phyloP scores from a whole-genome alignment of 2,329 filamentous ascomycete species.

The Aspergillus alliaceus region DNA sequence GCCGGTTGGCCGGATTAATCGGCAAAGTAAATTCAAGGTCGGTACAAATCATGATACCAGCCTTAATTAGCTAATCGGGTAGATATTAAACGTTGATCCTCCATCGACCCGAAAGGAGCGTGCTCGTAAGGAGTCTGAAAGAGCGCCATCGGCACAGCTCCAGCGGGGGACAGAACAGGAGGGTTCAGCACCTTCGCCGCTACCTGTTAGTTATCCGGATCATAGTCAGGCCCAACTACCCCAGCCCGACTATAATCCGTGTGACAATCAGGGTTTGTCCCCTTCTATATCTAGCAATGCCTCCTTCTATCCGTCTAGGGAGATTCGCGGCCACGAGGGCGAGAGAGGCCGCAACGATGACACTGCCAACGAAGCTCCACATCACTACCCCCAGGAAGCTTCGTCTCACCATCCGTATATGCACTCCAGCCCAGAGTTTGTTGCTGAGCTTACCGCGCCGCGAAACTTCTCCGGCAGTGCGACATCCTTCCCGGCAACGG shows the following conservation, averaged over 20 bases:
- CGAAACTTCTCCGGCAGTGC: constrained; percentile 11
- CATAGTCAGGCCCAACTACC: neutral
- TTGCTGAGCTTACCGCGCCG: constrained; percentile 20
- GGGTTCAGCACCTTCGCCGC: neutral
- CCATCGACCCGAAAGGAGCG: constrained; percentile 8
- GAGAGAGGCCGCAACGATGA: neutral
- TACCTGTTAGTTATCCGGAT: neutral
- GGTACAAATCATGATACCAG: neutral
- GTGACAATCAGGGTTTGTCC: neutral
- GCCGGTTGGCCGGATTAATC: constrained; percentile 13
- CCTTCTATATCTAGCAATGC: neutral
- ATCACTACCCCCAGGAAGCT: neutral
- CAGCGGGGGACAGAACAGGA: neutral
- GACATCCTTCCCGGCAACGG: constrained; percentile 11
- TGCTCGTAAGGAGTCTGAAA: neutral
- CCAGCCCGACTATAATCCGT: neutral
- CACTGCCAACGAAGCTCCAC: neutral
- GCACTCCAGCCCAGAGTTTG: constrained; percentile 24
- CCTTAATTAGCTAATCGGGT: neutral
- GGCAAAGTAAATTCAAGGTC: constrained; percentile 27
- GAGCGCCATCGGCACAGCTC: neutral
- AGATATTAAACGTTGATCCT: constrained; percentile 25
- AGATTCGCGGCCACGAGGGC: neutral
- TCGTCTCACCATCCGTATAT: constrained; percentile 18
- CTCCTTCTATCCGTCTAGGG: neutral